These are phyloP conservation scores for Pulveroboletus ridleyi DNA, from an alignment of 1,284 basidiomycete genomes.

Conservation along the genomic window DNA sequence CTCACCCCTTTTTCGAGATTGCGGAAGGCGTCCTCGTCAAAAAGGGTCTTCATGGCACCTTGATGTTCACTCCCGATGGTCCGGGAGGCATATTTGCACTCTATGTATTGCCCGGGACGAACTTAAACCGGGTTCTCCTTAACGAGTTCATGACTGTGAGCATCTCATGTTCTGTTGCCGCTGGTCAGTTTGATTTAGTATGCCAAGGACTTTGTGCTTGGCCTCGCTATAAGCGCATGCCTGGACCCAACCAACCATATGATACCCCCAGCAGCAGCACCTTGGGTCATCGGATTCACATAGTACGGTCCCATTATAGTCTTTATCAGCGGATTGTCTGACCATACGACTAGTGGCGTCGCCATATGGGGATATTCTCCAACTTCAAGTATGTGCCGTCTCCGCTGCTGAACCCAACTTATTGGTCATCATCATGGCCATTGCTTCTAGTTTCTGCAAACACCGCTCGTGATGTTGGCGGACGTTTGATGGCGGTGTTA, in stretches of 20 bases:
- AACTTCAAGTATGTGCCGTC: conserved; percentile 46
- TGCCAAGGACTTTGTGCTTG: conserved; percentile 73
- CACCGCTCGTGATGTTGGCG: conserved; percentile 72
- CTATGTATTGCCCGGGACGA: conserved; percentile 53
- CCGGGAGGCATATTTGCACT: conserved; percentile 70
- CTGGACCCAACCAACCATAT: conserved; percentile 70
- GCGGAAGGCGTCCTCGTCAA: conserved; percentile 50
- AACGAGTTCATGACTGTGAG: conserved; percentile 72
- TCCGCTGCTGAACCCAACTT: conserved; percentile 1
- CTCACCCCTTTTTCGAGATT: conserved; percentile 26
- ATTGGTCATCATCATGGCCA: conserved; percentile 2
- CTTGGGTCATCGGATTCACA: conserved; percentile 58
- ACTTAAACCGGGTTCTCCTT: conserved; percentile 59
- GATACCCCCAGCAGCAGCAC: conserved; percentile 56
- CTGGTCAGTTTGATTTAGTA: conserved; percentile 13
- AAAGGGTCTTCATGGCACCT: conserved; percentile 45
- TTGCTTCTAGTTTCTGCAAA: conserved; percentile 60
- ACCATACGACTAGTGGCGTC: conserved; percentile 45
- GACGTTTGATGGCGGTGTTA: conserved; percentile 59
- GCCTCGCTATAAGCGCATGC: conserved; percentile 59
- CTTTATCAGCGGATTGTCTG: conserved; percentile 7
- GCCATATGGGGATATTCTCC: conserved; percentile 67
- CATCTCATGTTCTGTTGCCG: conserved; percentile 1
- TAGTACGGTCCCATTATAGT: conserved; percentile 44
- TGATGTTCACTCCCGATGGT: conserved; percentile 64